Conservation (phyloP, 2,329 filamentous ascomycete genomes). For the Lithohypha guttulata region DNA sequence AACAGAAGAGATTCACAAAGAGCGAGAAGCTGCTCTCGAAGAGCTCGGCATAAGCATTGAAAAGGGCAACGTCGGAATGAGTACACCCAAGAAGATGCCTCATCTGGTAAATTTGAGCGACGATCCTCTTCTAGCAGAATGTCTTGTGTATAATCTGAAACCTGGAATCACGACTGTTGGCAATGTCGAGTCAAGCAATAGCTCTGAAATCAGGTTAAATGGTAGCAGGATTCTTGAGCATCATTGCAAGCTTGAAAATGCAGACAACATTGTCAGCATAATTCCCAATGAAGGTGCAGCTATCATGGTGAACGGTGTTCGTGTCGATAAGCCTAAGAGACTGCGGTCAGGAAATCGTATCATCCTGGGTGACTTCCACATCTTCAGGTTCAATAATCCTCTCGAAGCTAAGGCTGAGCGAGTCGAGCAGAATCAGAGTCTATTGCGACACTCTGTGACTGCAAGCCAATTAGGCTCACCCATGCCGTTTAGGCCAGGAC, state of each 20-base stretch:
- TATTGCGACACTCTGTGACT: constrained; percentile 71
- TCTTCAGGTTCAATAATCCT: constrained; percentile 96
- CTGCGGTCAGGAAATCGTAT: constrained; percentile 88
- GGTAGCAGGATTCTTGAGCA: constrained; percentile 85
- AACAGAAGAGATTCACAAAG: constrained; percentile 95
- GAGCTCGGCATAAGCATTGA: constrained; percentile 98
- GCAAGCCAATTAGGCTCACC: constrained; percentile 55
- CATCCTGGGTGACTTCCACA: constrained; percentile 95
- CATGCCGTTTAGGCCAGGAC: constrained; percentile 51
- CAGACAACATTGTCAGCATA: constrained; percentile 85
- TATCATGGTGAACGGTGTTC: constrained; percentile 94
- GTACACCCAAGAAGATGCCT: constrained; percentile 97
- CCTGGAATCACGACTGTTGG: constrained; percentile 89
- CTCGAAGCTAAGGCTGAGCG: constrained; percentile 89
- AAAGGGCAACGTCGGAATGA: constrained; percentile 90
- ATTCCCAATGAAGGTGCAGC: constrained; percentile 83
- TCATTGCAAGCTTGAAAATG: constrained; percentile 89
- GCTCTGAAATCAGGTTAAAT: constrained; percentile 84
- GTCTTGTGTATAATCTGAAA: constrained; percentile 95
- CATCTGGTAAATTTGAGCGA: constrained; percentile 97
- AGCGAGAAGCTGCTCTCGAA: constrained; percentile 86
- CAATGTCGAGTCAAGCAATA: constrained; percentile 75
- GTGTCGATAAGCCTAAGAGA: constrained; percentile 73
- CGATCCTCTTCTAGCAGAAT: constrained; percentile 85
- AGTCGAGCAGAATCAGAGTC: constrained; percentile 59